phyloP scores from a whole-genome alignment of 345 rosid genomes.

The Sonneratia alba region DNA sequence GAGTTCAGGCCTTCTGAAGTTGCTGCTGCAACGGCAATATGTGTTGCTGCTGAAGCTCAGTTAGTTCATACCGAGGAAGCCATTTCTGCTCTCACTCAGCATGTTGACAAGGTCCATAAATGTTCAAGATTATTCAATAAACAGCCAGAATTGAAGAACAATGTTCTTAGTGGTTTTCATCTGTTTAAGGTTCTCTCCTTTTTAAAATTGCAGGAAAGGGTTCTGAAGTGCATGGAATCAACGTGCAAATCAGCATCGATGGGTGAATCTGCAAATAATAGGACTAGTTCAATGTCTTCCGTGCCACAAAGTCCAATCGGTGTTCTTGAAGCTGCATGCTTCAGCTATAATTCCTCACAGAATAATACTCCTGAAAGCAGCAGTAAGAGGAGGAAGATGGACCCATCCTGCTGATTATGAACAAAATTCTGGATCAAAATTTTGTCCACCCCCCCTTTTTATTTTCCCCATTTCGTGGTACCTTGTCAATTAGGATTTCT shows the following conservation, averaged over 20 bases:
- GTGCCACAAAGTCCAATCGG: slow-evolving; percentile 62
- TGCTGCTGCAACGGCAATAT: slow-evolving; percentile 73
- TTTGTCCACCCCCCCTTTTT: background rate
- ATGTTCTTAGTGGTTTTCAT: background rate
- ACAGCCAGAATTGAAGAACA: background rate
- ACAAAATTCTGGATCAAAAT: background rate
- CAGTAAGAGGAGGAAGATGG: slow-evolving; percentile 41
- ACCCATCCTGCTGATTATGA: slow-evolving; percentile 26
- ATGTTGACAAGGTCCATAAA: slow-evolving; percentile 38
- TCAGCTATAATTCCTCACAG: slow-evolving; percentile 53
- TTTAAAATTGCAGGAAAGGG: slow-evolving; percentile 35
- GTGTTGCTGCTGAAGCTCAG: slow-evolving; percentile 32
- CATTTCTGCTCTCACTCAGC: slow-evolving; percentile 31
- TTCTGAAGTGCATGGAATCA: slow-evolving; percentile 33
- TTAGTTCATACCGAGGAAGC: slow-evolving; percentile 37
- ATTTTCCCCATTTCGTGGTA: background rate
- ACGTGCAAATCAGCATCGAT: slow-evolving; percentile 25
- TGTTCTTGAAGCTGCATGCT: slow-evolving; percentile 60
- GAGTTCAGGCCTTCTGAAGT: slow-evolving; percentile 70
- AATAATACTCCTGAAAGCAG: slow-evolving; percentile 32
- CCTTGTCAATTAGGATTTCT: background rate
- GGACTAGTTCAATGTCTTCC: slow-evolving; percentile 16
- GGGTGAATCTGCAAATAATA: slow-evolving; percentile 18
- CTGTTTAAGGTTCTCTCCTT: background rate
- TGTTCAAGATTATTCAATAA: too few species aligned